Evolutionary conservation across 2,329 filamentous ascomycete species (phyloP), one percentile per base, ranked within the genome.

Genomic region (Colletotrichum plurivorum): DNA sequence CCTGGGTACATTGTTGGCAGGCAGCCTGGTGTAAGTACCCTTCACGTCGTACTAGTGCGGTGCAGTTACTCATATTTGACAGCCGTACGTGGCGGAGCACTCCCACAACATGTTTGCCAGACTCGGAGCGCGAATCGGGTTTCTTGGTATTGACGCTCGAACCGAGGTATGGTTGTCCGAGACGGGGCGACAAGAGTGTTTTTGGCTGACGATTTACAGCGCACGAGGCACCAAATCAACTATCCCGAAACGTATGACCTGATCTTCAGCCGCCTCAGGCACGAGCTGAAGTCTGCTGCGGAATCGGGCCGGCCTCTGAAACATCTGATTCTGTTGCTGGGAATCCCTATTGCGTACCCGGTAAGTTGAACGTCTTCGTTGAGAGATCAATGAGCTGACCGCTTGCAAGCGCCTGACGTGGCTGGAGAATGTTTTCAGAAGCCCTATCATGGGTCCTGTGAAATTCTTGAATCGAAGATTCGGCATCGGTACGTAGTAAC

Each of bases 191-290:
- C 57, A 46, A 45, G 52, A n/a, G 12, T n/a, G 48, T 43, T 31
- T 31, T 25, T 58, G 36, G 43, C 52, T 61, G 25, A 70, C 10
- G 31, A n/a, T 22, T 12, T 25, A 25, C 51, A 86, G 87, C 93
- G 95, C 25, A 98, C 95, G 9, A 90, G 95, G 45, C 94, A 97
- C 76, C 94, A 97, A 81, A 90, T 98, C 81, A 98, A 98, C 83
- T 98, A 97, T 75, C 92, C 94, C 55, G 93, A 95, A 76, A 97
- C 94, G 0, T 97, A 97, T 76, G 90, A 97, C 63, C 82, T 92
- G 52, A 89, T 98, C 22, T 97, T 98, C 78, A 85, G 90, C 66
- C 89, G 94, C 48, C 86, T 95, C 39, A 87, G 92, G 71, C 82
- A 86, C 48, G 94, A 98, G 77, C 89, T 99, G 79, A 84, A 66